Evolutionary conservation across 768 basidiomycete genomes (phyloP).

Genomic region (Roridomyces roridus): DNA sequence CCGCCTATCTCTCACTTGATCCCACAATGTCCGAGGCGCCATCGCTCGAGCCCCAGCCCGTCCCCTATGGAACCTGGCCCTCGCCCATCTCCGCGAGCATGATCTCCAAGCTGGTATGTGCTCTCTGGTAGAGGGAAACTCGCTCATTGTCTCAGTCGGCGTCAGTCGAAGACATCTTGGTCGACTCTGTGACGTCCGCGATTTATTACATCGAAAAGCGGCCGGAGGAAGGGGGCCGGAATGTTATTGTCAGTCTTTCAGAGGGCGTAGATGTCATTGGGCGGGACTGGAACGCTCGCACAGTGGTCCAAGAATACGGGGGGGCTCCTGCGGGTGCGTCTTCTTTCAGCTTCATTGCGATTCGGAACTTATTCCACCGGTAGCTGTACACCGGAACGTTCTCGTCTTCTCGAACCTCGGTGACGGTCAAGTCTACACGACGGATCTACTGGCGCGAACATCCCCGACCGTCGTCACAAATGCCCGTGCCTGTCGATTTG

Average conservation of each 20-base stretch:
- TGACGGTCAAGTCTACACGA: slow-evolving; percentile 50
- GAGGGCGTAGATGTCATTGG: slow-evolving; percentile 48
- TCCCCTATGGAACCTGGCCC: slow-evolving; percentile 45
- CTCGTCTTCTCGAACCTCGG: slow-evolving; percentile 54
- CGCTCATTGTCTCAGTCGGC: slow-evolving; percentile 4
- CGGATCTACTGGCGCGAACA: slow-evolving; percentile 27
- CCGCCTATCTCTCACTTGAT: no score
- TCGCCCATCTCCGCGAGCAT: slow-evolving; percentile 39
- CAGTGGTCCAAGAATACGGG: slow-evolving; percentile 63
- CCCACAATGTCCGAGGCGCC: no score
- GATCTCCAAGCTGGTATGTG: slow-evolving; percentile 35
- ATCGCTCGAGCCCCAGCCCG: no score
- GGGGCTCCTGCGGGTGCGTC: slow-evolving; percentile 47
- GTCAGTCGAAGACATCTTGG: slow-evolving; percentile 37
- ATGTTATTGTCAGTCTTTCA: slow-evolving; percentile 49
- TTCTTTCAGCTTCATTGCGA: background rate
- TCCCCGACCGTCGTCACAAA: slow-evolving; percentile 19
- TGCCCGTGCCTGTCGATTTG: slow-evolving; percentile 49
- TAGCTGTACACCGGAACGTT: slow-evolving; percentile 42
- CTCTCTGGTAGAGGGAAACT: no score
- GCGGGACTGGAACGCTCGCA: slow-evolving; percentile 52
- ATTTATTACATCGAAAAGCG: slow-evolving; percentile 53
- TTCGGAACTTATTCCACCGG: background rate
- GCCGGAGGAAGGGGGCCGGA: slow-evolving; percentile 35
- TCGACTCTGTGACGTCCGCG: slow-evolving; percentile 43